phyloP scores from a whole-genome alignment of 176 grass and related monocot species.

The Phoenix dactylifera region DNA sequence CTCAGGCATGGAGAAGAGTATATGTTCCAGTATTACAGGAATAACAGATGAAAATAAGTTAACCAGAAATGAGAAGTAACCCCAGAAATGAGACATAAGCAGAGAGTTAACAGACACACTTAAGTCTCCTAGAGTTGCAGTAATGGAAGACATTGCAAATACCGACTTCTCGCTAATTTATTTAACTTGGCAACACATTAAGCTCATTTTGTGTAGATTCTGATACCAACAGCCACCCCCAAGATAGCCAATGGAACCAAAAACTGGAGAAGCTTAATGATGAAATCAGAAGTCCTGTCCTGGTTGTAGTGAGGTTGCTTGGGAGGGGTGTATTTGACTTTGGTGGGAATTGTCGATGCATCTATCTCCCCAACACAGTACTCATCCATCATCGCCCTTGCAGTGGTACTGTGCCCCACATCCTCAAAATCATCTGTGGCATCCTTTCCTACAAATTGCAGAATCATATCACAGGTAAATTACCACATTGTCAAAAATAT shows the following conservation, averaged over 20 bases:
- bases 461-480: neutral
- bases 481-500: neutral
- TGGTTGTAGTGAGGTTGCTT: constrained; percentile 87
- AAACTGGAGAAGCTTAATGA: constrained; percentile 80
- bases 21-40: no score
- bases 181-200: no score
- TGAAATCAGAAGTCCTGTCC: constrained; percentile 69
- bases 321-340: constrained; percentile 47
- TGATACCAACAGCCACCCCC: constrained; percentile 63
- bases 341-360: constrained; percentile 40
- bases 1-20: no score
- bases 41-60: no score
- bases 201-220: constrained; percentile 72
- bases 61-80: no score
- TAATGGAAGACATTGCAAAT: no score
- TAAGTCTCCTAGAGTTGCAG: no score
- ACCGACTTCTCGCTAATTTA: no score
- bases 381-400: constrained; percentile 68
- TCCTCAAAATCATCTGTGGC: constrained; percentile 85
- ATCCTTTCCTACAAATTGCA: constrained; percentile 48
- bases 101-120: no score
- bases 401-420: constrained; percentile 76
- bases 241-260: constrained; percentile 73
- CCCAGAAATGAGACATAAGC: no score
- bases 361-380: constrained; percentile 48